Base-by-base conservation (phyloP, 768 basidiomycete species). In the Agrocybe pediades region DNA sequence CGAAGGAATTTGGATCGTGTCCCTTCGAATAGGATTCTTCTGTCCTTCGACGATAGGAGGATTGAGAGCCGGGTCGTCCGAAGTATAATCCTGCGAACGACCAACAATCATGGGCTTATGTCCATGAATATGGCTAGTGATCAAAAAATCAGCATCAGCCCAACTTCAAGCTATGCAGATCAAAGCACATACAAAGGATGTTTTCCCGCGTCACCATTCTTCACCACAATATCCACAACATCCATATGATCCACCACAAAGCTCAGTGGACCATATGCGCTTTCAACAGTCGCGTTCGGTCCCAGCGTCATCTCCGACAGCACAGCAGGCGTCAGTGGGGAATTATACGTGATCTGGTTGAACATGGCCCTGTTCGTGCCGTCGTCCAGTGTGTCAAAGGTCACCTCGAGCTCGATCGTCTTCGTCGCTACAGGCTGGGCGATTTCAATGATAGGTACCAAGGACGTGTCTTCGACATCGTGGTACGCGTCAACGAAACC, bases 1-100 rank as follows among this genome's bases (percentile, higher is more conserved):
- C 3, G 84, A 78, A 2, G 90, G 88, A 46, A 97, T 83, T 52
- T 85, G 81, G 15, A 96, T 74, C 0, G 93, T 95, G 69, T 99
- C 96, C 36, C 96, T 82, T n/a, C 93, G 85, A 64, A 95, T 84
- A 2, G 95, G 96, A 72, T 98, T 99, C 1, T 73, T 66, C 61
- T 92, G 89, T 13, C 83, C 86, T 70, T 93, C 90, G 20, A 79
- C 74, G 51, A 92, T 71, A 0, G 90, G 86, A 13, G 92, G 94
- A 71, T 96, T 96, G 43, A 95, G 74, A 1, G 72, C 62, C 0
- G 90, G 81, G 69, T 98, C 90, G 61, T 79, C 71, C 1, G 88
- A 87, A 0, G 83, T 83, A 60, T 85, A 92, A 65, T 95, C 81
- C 49, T 76, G 60, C 2, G 84, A 80, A 49, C 88, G 86, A 51